Base-by-base conservation (phyloP, 148 eudicot species). In the Pouteria glomerata region DNA sequence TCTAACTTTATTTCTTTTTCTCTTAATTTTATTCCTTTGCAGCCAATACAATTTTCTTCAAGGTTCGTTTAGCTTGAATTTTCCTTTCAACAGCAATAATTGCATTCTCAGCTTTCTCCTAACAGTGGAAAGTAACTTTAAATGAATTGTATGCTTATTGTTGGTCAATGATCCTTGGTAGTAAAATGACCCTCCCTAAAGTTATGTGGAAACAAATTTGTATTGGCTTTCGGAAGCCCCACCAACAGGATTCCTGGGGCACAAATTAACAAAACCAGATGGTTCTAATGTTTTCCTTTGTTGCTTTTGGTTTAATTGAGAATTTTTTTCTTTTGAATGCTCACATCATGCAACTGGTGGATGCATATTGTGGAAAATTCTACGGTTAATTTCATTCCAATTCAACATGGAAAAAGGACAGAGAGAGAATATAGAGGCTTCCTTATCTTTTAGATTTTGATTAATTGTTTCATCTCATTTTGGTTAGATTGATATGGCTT, bases 41-140 rank as follows among this genome's bases (percentile, higher is more conserved):
- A 92, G 93, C 73, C 69, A 86, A 88, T 66, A 63, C 58, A 31
- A 73, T 82, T 70, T 86, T 80, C 72, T 90, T 83, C 86, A 88
- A 92, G 96, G 97, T 90, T 52, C 72, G 77, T 57, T 63, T 47
- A 33, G 47, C 44, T 7, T 29, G 26, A 66, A 41, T 21, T 52
- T 63, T 50, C 29, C 26, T 66, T 16, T 64, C 45, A 57, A 57
- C 51, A 19, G 52, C 63, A 45, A 60, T n/a, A 59, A 57, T 8
- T 18, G 7, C 27, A 71, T 7, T 39, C 24, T 48, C n/a, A 15
- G 30, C 61, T 53, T 69, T 21, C 57, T 18, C 24, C 8, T 31
- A 34, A 30, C 10, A 3, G 64, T 26, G 39, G 8, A n/a, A 3
- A 16, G 31, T 52, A 34, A 15, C 33, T 69, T 19, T n/a, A n/a